phyloP scores from a whole-genome alignment of 2,329 filamentous ascomycete genomes.

The Botrytis fragariae region DNA sequence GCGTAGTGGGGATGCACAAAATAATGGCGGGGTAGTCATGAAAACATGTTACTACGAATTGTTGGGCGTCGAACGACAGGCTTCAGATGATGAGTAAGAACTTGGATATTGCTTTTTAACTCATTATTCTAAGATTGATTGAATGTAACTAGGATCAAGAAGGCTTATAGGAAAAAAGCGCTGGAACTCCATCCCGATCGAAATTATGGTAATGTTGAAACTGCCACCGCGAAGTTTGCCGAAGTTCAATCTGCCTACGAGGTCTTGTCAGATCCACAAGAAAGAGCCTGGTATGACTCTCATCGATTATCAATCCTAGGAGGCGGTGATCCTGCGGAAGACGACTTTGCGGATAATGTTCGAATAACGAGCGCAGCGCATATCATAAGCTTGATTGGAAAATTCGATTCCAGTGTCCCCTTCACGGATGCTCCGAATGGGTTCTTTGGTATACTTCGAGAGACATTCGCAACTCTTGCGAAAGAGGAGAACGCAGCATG shows the following conservation, averaged over 20 bases:
- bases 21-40: conserved; percentile 19
- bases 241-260: conserved; percentile 93
- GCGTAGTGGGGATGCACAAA: conserved; percentile 13
- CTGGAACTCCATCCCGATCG: conserved; percentile 93
- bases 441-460: conserved; percentile 78
- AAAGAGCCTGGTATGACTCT: conserved; percentile 96
- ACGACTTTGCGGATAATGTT: conserved; percentile 64
- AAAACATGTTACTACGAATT: conserved; percentile 87
- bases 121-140: conserved; percentile 19
- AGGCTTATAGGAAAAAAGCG: conserved; percentile 85
- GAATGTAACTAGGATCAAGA: conserved; percentile 68
- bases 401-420: conserved; percentile 73
- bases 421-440: conserved; percentile 78
- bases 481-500: conserved; percentile 76
- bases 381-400: conserved; percentile 72
- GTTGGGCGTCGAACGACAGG: conserved; percentile 68
- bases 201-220: conserved; percentile 82
- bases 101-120: background rate
- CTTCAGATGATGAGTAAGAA: conserved; percentile 74
- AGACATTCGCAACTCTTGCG: conserved; percentile 76
- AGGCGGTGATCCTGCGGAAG: conserved; percentile 41
- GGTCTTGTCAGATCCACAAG: conserved; percentile 91
- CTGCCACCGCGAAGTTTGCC: conserved; percentile 81
- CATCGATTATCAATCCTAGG: conserved; percentile 81
- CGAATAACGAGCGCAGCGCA: conserved; percentile 78